Base-by-base conservation (phyloP, 192 early-diverging fungal genomes). In the Entophlyctis luteolus region DNA sequence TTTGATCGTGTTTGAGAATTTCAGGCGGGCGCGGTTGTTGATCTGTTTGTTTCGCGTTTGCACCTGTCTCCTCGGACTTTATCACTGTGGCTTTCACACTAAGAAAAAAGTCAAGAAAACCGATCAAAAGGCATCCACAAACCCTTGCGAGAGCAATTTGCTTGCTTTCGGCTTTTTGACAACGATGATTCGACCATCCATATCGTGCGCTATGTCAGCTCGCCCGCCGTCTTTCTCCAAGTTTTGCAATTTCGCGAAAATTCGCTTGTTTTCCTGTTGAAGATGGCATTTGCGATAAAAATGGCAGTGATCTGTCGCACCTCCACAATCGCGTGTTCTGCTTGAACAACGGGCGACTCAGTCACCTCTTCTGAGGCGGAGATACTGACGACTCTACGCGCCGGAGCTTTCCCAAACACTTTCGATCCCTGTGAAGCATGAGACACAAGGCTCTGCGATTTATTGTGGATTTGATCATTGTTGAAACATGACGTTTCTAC, bases 261-360 rank as follows among this genome's bases (percentile, higher is more conserved):
- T 62, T 28, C 60, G 36, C 55, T 55, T 65, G 48, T 70, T 75
- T 58, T 70, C 68, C 62, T 68, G 59, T 1, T 23, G 42, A 33
- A 29, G 20, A 53, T 0, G 37, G 42, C 39, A 12, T 42, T n/a
- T 12, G 48, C 4, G 31, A 22, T 27, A 65, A 67, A 29, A 48
- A 33, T 10, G 18, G 6, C 12, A 68, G 42, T 5, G 1, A 39
- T n/a, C 14, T 53, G 10, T 23, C 10, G 0, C 25, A 78, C 77
- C 73, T 77, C 72, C n/a, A 77, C 55, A 36, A 80, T 80, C 2
- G 72, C 68, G 59, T 56, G 73, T 55, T 80, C 78, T 3, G 71
- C 73, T 4, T 68, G 18, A 16, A 65, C 62, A 18, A 58, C 45
- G 2, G 77, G 59, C 10, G 65, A 48, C 35, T 70, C 32, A 20